phyloP scores from a whole-genome alignment of 495 filamentous ascomycete species.

The Neurospora sp. region DNA sequence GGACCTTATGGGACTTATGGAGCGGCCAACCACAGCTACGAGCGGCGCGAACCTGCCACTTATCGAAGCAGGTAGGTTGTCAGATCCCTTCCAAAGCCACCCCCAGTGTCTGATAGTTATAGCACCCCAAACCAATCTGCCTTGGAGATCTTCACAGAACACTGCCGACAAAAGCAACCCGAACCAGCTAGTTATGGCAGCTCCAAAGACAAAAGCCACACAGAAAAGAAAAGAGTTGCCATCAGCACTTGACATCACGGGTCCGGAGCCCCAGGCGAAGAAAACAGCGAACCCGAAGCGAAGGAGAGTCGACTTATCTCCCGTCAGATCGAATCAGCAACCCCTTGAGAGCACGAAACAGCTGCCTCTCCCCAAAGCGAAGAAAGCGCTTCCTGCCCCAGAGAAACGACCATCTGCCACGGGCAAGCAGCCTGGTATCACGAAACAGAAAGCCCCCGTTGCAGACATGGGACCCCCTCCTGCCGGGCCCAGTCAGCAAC shows the following conservation, averaged over 20 bases:
- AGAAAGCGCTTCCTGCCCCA: neutral
- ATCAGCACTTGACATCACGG: neutral
- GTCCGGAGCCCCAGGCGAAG: neutral
- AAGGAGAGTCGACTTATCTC: neutral
- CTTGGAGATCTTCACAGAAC: neutral
- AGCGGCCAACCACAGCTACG: neutral
- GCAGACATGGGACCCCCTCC: neutral
- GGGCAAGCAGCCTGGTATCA: neutral
- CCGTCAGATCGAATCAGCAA: neutral
- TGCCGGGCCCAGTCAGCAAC: neutral
- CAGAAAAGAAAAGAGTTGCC: neutral
- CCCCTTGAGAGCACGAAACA: neutral
- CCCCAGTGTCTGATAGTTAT: neutral
- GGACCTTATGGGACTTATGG: conserved; percentile 7
- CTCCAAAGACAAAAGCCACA: neutral
- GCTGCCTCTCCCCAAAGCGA: neutral
- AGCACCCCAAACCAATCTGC: neutral
- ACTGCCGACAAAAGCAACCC: neutral
- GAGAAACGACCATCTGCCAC: neutral
- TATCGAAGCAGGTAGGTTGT: neutral
- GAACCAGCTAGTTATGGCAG: neutral
- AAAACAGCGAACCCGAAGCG: neutral
- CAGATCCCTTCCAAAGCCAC: neutral
- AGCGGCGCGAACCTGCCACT: neutral
- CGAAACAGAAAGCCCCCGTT: neutral